Evolutionary conservation across 2,329 filamentous ascomycete genomes (phyloP), one percentile per base, ranked within the genome.

Genomic region (Emmonsiellopsis sp.): DNA sequence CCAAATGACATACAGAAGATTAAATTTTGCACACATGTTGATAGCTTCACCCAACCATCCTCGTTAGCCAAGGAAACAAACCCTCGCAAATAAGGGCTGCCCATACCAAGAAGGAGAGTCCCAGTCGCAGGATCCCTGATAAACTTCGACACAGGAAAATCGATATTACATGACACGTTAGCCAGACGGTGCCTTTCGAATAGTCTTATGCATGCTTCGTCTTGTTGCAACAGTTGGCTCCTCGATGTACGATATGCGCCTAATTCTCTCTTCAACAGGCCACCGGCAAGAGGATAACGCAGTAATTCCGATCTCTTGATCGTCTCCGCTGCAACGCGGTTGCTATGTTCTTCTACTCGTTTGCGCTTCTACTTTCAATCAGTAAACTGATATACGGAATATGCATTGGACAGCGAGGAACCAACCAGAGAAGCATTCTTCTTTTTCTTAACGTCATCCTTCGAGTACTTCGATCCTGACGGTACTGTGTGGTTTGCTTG

Each of bases 401-500:
- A 45, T 42, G 36, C 42, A 42, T 7, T 14, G 34, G 32, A n/a
- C 46, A 32, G 42, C 61, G 32, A 55, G 60, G 53, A 27, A 55
- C 45, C 54, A 11, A 46, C 51, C 4, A 51, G 45, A 32, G 51
- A 49, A 7, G 13, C 8, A 6, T 42, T 36, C 48, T 54, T 7
- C 36, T 40, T 37, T 53, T 43, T 42, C 32, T 39, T 52, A 8
- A 52, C 42, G 6, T 55, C 55, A 45, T 59, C 42, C 7, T 53
- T 54, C 13, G 57, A 55, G n/a, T 61, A 53, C 47, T 51, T 55
- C 2, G 61, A 62, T 17, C 58, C 55, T 27, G 47, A 57, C 0
- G 81, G 75, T 0, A 80, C 80, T 13, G 74, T 74, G 56, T 75
- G 70, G 51, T 70, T 73, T 27, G 70, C 61, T 63, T 85, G 80